phyloP scores from a whole-genome alignment of 1,284 basidiomycete genomes.

The Mycena sp. region DNA sequence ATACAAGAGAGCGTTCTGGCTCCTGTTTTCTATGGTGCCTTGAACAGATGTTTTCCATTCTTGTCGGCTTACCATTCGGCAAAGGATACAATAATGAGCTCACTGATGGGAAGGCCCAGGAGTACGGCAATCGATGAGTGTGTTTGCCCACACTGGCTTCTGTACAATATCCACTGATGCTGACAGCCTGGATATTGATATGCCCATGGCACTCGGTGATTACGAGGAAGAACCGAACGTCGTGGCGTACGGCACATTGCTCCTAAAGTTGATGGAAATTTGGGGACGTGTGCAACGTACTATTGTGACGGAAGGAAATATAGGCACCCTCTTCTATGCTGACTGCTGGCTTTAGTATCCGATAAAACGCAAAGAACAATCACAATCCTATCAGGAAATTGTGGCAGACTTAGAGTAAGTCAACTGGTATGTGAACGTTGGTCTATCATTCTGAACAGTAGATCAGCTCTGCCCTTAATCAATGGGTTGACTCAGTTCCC shows the following conservation, averaged over 20 bases:
- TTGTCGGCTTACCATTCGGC: too few species aligned
- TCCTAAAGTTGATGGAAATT: slow-evolving; percentile 24
- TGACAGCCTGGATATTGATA: slow-evolving; percentile 21
- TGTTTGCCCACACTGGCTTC: neutral
- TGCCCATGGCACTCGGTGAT: slow-evolving; percentile 12
- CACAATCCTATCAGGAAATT: slow-evolving; percentile 44
- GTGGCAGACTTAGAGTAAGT: slow-evolving; percentile 56
- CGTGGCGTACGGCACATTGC: neutral
- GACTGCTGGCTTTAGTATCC: slow-evolving; percentile 13
- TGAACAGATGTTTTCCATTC: too few species aligned
- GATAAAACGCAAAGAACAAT: slow-evolving; percentile 12
- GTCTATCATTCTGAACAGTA: too few species aligned
- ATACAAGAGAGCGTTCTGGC: slow-evolving; percentile 23
- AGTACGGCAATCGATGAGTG: slow-evolving; percentile 3
- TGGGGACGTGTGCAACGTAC: slow-evolving; percentile 20
- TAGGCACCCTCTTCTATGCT: neutral
- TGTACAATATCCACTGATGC: neutral
- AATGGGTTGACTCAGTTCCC: slow-evolving; percentile 59
- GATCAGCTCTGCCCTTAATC: slow-evolving; percentile 52
- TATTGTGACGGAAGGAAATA: neutral
- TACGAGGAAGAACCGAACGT: slow-evolving; percentile 15
- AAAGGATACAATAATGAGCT: slow-evolving; percentile 16
- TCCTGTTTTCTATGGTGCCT: too few species aligned
- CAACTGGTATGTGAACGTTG: neutral
- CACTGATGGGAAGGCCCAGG: slow-evolving; percentile 20